Conservation (phyloP, 2,329 filamentous ascomycete species). For the Aspergillus persii region DNA sequence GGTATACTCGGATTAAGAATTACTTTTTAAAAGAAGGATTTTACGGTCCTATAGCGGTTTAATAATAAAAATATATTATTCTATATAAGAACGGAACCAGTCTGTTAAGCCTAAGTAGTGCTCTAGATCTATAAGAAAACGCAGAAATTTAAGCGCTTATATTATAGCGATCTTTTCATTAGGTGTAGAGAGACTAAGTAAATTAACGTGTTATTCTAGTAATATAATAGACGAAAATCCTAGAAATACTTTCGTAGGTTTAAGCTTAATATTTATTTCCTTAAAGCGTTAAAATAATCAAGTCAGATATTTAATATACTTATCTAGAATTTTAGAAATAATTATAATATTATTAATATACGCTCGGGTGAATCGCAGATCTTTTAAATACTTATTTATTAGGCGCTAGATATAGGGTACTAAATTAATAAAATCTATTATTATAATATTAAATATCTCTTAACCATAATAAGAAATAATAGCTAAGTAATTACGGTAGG, state of each 20-base stretch:
- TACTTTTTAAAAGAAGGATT: neutral
- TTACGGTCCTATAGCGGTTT: neutral
- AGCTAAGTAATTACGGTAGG: no score
- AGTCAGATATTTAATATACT: neutral
- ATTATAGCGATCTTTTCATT: neutral
- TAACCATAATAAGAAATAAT: no score
- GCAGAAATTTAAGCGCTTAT: neutral
- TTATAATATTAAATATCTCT: no score
- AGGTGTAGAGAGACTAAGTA: neutral
- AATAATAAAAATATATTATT: neutral
- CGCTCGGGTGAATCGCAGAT: neutral
- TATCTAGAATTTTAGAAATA: neutral
- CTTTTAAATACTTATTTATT: neutral
- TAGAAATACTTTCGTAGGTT: neutral
- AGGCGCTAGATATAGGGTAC: no score
- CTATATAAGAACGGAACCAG: neutral
- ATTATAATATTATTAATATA: neutral
- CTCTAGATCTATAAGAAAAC: neutral
- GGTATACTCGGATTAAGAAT: no score
- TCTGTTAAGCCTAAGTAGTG: neutral
- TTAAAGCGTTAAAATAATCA: neutral
- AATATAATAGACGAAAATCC: neutral
- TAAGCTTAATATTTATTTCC: neutral
- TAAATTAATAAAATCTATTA: no score
- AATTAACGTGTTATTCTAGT: neutral